These are phyloP conservation scores for barley (Hordeum vulgare) DNA, from an alignment of 176 grass and related monocot species.

Conservation along the genomic window DNA sequence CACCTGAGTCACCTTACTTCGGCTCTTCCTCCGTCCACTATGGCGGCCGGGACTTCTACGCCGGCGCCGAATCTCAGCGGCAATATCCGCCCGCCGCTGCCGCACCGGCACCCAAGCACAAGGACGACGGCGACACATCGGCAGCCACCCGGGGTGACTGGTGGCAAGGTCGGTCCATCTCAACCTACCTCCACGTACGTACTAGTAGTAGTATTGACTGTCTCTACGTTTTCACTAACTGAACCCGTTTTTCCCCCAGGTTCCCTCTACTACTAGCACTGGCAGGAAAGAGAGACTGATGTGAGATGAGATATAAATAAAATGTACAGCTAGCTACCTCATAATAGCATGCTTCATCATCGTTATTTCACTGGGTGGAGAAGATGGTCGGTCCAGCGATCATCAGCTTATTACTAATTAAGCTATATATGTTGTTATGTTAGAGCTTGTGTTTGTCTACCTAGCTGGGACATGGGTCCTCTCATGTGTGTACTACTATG, in stretches of 20 bases:
- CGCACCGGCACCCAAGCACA: neutral
- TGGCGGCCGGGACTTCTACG: constrained; percentile 20
- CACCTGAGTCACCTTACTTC: constrained; percentile 18
- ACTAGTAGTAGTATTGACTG: too few relatives aligned
- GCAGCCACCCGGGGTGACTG: constrained; percentile 5
- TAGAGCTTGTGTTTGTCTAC: neutral
- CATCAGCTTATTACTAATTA: constrained; percentile 3
- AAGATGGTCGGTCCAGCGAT: neutral
- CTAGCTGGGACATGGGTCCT: neutral
- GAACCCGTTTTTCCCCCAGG: neutral
- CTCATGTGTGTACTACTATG: neutral
- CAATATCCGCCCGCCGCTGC: neutral
- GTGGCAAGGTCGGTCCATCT: constrained; percentile 16
- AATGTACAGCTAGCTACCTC: neutral
- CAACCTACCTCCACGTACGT: neutral
- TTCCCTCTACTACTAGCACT: constrained; percentile 26
- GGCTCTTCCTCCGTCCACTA: constrained; percentile 20
- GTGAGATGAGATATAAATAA: neutral
- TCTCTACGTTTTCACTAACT: neutral
- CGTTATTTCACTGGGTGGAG: neutral
- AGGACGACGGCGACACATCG: neutral
- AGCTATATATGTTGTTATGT: neutral
- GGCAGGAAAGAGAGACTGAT: neutral
- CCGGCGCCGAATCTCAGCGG: neutral
- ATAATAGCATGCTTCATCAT: neutral